Percentiles rank a stretch among this genome's conserved stretches.
Conservation (phyloP, 164 flowering plant species). For the Stephania cephalantha region DNA sequence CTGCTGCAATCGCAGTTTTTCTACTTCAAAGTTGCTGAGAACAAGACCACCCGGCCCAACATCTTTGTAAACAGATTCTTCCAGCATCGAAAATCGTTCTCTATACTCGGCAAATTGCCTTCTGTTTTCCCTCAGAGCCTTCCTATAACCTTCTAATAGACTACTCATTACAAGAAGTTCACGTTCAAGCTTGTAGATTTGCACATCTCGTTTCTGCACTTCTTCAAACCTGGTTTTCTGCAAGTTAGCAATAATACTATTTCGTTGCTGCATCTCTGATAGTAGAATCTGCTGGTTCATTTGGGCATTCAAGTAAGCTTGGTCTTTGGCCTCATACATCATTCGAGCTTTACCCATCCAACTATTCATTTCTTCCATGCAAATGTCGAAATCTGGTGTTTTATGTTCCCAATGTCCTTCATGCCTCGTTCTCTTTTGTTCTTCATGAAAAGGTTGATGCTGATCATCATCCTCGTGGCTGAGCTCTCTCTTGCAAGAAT, state of each 20-base stretch:
- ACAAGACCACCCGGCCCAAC: conserved; percentile 70
- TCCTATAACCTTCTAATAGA: conserved; percentile 58
- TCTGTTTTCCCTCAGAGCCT: conserved; percentile 58
- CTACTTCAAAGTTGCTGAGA: conserved; percentile 47
- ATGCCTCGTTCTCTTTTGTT: conserved; percentile 50
- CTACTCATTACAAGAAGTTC: conserved; percentile 57
- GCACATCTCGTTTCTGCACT: conserved; percentile 38
- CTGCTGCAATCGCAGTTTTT: conserved; percentile 39
- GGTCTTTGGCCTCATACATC: conserved; percentile 45
- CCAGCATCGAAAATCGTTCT: conserved; percentile 34
- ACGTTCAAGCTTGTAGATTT: conserved; percentile 43
- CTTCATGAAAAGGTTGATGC: conserved; percentile 26
- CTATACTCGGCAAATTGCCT: conserved; percentile 58
- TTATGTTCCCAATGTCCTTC: conserved; percentile 47
- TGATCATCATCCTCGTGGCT: conserved; percentile 35
- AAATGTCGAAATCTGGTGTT: conserved; percentile 30
- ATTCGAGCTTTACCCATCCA: conserved; percentile 39
- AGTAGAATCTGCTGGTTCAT: conserved; percentile 36
- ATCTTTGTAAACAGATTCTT: conserved; percentile 72
- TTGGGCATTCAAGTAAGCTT: conserved; percentile 22
- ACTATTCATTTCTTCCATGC: conserved; percentile 40
- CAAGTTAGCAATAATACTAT: conserved; percentile 34
- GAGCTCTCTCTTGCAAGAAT: conserved; percentile 45
- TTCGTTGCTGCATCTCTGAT: conserved; percentile 47
- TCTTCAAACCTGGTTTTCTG: conserved; percentile 38